Evolutionary conservation across 2,329 filamentous ascomycete species (phyloP).

Genomic region (Penicillium sp.): DNA sequence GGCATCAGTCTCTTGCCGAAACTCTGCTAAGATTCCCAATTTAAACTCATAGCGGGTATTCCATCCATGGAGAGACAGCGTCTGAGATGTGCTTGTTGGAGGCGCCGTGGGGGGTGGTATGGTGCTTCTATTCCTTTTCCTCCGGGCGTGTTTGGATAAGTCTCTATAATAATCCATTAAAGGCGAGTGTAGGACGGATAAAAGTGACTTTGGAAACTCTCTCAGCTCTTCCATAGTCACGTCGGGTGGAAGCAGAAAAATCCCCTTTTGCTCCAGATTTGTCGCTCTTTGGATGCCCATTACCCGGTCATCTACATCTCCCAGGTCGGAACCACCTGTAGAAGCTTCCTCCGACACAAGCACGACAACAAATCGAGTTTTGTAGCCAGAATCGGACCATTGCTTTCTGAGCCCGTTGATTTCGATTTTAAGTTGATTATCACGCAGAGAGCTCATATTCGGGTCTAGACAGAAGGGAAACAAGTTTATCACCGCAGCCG

Average conservation of each 20-base stretch:
- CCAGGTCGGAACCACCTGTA: constrained; percentile 58
- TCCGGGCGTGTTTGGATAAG: constrained; percentile 85
- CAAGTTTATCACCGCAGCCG: constrained; percentile 79
- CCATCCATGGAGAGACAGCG: constrained; percentile 85
- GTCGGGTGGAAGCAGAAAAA: constrained; percentile 82
- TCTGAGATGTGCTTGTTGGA: constrained; percentile 82
- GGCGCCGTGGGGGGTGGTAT: constrained; percentile 82
- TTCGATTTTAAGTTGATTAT: constrained; percentile 86
- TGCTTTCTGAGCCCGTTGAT: constrained; percentile 77
- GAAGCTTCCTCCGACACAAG: constrained; percentile 74
- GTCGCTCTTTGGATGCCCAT: constrained; percentile 79
- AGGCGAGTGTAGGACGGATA: constrained; percentile 73
- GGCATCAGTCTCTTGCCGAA: constrained; percentile 88
- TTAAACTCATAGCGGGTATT: constrained; percentile 96
- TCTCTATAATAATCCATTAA: constrained; percentile 92
- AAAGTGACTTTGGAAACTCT: constrained; percentile 73
- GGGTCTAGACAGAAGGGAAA: constrained; percentile 76
- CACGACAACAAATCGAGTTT: constrained; percentile 76
- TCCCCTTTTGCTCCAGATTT: constrained; percentile 78
- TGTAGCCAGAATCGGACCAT: constrained; percentile 66
- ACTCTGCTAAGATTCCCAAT: constrained; percentile 86
- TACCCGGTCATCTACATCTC: constrained; percentile 75
- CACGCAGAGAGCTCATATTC: constrained; percentile 75
- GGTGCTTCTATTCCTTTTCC: constrained; percentile 80
- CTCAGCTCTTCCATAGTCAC: constrained; percentile 73